Base-by-base conservation (phyloP, 352 stramenopile species). In the Phytophthora pisi region DNA sequence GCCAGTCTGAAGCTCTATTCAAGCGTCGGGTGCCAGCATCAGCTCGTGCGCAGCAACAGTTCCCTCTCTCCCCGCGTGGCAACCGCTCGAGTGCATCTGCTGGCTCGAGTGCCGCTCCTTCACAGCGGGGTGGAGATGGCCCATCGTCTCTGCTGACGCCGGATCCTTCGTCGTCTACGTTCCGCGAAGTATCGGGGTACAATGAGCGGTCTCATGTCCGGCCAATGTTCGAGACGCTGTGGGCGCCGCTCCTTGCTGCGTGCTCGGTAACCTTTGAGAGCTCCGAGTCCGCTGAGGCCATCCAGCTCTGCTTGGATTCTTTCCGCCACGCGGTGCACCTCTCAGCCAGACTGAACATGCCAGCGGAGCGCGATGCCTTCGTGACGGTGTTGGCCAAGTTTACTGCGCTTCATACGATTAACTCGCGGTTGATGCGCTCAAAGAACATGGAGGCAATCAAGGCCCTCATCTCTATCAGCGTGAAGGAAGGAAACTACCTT, bases 171-270 rank as follows among this genome's bases (percentile, higher is more conserved):
- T 65, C 64, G 9, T 75, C 58, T 6, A 56, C 81, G 45, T 94
- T 94, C 59, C 86, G 84, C 34, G 59, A 92, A 43, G 82, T 94
- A 11, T 89, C 82, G 0, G 82, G 88, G 26, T 79, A 77, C 24
- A 83, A 77, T 5, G 88, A 93, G 58, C 91, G 82, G 42, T 90
- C 79, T 24, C 84, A 95, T 57, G 86, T 97, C 11, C 82, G 88
- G 26, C 96, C 97, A 5, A 99, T 99, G 98, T 99, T 99, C 70
- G 97, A 99, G 79, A 98, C 98, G 0, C 93, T 98, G 0, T 99
- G 98, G 97, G 97, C 97, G 28, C 96, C 97, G 43, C 78, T 99
- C 28, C 84, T 99, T 50, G 97, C 96, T 45, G 96, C 91, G 45
- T 97, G 99, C 56, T 99, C 96, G 2, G 96, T 99, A 68, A 97